A percentile compares a stretch with the other conserved stretches of the same genome.
Conservation (phyloP, 257 asterid genomes). For the Solanum infundibuliforme region DNA sequence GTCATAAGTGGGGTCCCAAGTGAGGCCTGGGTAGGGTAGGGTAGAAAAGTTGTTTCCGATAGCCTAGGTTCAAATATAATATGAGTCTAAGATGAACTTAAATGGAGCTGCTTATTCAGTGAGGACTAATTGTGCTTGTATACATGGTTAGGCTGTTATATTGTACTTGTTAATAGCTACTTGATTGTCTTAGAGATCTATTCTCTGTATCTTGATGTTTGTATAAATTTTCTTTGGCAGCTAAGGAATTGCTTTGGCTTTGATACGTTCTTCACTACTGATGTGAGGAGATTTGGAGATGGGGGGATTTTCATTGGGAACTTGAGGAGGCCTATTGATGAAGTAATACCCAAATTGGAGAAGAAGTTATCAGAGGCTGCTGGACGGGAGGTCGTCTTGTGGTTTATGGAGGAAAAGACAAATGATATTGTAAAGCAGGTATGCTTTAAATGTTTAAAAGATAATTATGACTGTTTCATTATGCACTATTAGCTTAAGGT, state of each 20-base stretch:
- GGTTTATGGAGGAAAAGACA: constrained; percentile 86
- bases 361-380: constrained; percentile 80
- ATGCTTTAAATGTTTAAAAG: not conserved
- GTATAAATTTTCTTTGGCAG: constrained; percentile 29
- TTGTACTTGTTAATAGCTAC: not conserved
- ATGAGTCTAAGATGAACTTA: not conserved
- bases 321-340: constrained; percentile 74
- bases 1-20: not conserved
- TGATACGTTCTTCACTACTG: constrained; percentile 77
- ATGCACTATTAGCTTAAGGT: not conserved
- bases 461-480: not conserved
- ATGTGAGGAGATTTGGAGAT: constrained; percentile 88
- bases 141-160: not conserved
- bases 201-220: not conserved
- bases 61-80: not conserved
- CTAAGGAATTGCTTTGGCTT: constrained; percentile 81
- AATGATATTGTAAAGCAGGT: constrained; percentile 81
- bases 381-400: constrained; percentile 77
- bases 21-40: not conserved
- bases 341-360: constrained; percentile 83
- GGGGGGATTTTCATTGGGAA: constrained; percentile 88
- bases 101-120: not conserved
- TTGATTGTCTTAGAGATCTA: not conserved
- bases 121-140: not conserved
- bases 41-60: not conserved